phyloP scores from a whole-genome alignment of 2,329 filamentous ascomycete genomes.

The Teratosphaeria gauchensis region DNA sequence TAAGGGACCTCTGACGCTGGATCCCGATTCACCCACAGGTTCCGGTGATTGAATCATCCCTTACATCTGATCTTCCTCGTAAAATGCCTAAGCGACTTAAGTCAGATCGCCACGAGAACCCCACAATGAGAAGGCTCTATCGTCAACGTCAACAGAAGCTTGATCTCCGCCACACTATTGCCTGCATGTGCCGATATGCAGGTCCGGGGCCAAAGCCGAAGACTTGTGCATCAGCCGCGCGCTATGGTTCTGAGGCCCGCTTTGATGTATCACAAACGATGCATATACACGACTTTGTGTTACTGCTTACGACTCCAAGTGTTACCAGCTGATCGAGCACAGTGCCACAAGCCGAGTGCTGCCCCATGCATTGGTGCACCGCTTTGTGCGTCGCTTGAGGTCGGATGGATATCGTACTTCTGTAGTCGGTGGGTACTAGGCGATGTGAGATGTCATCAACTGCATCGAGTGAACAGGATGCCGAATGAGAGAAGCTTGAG shows the following conservation, averaged over 20 bases:
- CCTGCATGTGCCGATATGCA: background rate
- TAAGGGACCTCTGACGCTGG: conserved; percentile 12
- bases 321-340: background rate
- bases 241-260: background rate
- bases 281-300: background rate
- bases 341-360: background rate
- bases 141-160: background rate
- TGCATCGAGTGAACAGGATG: too few relatives aligned
- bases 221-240: background rate
- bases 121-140: too few relatives aligned
- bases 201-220: background rate
- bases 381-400: too few relatives aligned
- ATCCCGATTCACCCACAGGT: conserved; percentile 1
- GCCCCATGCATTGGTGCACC: background rate
- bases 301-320: background rate
- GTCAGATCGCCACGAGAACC: too few relatives aligned
- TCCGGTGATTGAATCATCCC: conserved; percentile 8
- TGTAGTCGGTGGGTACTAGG: too few relatives aligned
- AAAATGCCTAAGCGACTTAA: background rate
- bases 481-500: too few relatives aligned
- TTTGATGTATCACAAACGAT: background rate
- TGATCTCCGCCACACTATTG: background rate
- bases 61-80: conserved; percentile 1
- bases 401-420: too few relatives aligned
- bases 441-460: too few relatives aligned